Conservation (phyloP, 1,284 basidiomycete genomes). For the Neonothopanus nambi region DNA sequence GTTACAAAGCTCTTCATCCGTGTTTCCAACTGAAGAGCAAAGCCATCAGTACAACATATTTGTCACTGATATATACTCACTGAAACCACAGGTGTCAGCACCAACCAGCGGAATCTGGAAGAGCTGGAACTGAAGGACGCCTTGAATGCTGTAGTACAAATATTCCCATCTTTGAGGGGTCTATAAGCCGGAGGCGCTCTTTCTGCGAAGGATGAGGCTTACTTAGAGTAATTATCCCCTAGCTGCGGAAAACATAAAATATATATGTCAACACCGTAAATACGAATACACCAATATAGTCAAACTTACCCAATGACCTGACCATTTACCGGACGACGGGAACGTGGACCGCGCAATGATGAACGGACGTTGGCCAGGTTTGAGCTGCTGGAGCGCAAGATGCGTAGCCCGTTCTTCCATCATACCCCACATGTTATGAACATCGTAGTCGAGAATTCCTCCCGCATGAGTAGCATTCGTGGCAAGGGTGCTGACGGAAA, state of each 20-base stretch:
- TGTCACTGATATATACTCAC: constrained; percentile 31
- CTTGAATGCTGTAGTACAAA: constrained; percentile 59
- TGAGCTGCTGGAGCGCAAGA: constrained; percentile 49
- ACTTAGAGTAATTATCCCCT: constrained; percentile 67
- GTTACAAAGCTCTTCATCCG: constrained; percentile 79
- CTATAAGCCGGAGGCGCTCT: not conserved
- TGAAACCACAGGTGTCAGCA: constrained; percentile 71
- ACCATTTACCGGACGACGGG: constrained; percentile 63
- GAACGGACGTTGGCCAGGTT: constrained; percentile 62
- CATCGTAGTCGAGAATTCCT: constrained; percentile 57
- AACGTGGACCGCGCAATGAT: constrained; percentile 69
- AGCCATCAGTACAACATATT: constrained; percentile 11
- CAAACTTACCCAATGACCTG: constrained; percentile 54
- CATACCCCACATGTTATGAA: constrained; percentile 66
- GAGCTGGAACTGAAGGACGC: constrained; percentile 74
- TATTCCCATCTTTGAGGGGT: constrained; percentile 49
- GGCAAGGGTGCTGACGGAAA: constrained; percentile 53
- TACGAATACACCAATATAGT: constrained; percentile 9
- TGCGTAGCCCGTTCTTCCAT: constrained; percentile 67
- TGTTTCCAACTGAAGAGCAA: constrained; percentile 53
- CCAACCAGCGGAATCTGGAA: constrained; percentile 79
- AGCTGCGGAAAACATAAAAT: constrained; percentile 51
- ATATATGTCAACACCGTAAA: constrained; percentile 9
- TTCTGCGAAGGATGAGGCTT: not conserved
- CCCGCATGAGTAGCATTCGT: constrained; percentile 62